phyloP scores from a whole-genome alignment of 768 basidiomycete species.

The Tulasnella sp. region DNA sequence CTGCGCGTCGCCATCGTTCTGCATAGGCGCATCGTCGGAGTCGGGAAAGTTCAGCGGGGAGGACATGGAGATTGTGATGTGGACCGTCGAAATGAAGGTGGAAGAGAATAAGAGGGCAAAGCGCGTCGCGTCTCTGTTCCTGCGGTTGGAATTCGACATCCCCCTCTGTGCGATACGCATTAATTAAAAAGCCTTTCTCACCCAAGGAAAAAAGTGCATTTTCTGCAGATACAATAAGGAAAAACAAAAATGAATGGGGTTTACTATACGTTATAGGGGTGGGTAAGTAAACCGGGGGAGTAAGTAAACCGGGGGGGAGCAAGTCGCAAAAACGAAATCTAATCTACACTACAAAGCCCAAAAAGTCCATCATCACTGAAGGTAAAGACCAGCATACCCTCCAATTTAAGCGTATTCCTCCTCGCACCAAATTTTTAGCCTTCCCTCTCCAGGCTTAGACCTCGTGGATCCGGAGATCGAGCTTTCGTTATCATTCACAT shows the following conservation, averaged over 20 bases:
- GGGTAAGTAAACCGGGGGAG: background rate
- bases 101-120: background rate
- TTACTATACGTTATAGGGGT: background rate
- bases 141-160: background rate
- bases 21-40: constrained; percentile 14
- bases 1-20: background rate
- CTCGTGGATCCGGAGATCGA: background rate
- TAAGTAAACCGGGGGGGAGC: background rate
- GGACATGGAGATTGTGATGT: constrained; percentile 6
- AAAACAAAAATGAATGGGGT: background rate
- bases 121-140: background rate
- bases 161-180: too few species aligned
- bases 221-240: constrained; percentile 1
- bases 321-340: background rate
- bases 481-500: constrained; percentile 30
- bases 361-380: constrained; percentile 6
- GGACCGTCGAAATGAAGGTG: background rate
- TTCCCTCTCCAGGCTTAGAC: constrained; percentile 70
- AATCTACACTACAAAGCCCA: background rate
- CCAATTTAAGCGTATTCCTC: constrained; percentile 30
- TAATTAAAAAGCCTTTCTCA: too few species aligned
- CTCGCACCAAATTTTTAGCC: constrained; percentile 76
- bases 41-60: constrained; percentile 15
- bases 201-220: background rate
- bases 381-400: background rate